Conservation (phyloP, 352 stramenopile genomes). For the Peronospora farinosa region DNA sequence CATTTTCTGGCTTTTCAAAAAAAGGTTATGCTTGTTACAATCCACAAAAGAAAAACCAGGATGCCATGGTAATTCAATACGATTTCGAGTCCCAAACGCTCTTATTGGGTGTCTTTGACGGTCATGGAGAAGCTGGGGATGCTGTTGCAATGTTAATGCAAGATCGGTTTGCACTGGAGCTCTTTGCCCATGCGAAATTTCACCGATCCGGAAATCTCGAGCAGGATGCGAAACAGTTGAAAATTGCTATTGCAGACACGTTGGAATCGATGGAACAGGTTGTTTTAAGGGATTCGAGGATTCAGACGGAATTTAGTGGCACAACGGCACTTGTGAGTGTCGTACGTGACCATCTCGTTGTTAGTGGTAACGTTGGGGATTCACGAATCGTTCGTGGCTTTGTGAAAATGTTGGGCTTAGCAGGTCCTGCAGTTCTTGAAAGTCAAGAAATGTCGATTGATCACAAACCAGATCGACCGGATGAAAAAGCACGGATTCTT, state of each 20-base stretch:
- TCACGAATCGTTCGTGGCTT: constrained; percentile 89
- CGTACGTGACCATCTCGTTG: constrained; percentile 77
- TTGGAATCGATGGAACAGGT: constrained; percentile 63
- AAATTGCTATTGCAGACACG: constrained; percentile 52
- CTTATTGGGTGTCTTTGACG: constrained; percentile 94
- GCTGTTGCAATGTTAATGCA: constrained; percentile 88
- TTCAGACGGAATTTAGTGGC: constrained; percentile 91
- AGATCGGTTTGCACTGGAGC: constrained; percentile 81
- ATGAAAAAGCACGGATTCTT: constrained; percentile 94
- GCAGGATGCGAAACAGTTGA: constrained; percentile 49
- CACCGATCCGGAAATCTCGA: constrained; percentile 40
- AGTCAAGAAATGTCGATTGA: constrained; percentile 91
- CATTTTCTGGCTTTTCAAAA: constrained; percentile 77
- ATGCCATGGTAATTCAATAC: constrained; percentile 93
- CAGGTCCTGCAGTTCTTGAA: constrained; percentile 26
- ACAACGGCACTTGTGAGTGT: constrained; percentile 76
- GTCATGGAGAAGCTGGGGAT: constrained; percentile 93
- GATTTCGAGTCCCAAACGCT: constrained; percentile 88
- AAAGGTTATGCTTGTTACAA: constrained; percentile 90
- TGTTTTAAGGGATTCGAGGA: constrained; percentile 85
- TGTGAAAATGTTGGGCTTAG: constrained; percentile 31
- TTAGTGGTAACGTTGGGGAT: constrained; percentile 96
- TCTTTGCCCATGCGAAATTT: constrained; percentile 89
- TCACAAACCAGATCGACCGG: constrained; percentile 95
- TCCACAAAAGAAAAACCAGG: constrained; percentile 96